These are phyloP conservation scores for Funneliformis mosseae DNA, from an alignment of 192 early-diverging fungal species.

Conservation along the genomic window DNA sequence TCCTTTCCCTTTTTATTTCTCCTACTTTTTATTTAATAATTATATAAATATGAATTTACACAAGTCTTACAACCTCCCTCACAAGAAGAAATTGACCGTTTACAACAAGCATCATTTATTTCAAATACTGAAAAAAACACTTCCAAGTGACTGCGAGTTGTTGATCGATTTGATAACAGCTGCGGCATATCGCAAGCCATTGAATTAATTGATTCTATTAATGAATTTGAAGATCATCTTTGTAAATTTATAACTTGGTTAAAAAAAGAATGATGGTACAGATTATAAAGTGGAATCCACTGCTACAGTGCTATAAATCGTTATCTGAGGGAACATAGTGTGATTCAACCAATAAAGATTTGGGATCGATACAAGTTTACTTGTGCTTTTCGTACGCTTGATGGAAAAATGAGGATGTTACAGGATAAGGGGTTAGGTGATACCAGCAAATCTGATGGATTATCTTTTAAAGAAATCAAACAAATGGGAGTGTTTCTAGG, in stretches of 20 bases:
- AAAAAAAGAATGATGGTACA: neutral
- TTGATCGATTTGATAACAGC: neutral
- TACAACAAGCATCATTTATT: neutral
- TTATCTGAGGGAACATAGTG: neutral
- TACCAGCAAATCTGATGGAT: neutral
- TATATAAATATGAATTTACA: too few species aligned
- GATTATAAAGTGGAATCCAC: too few species aligned
- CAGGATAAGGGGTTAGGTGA: neutral
- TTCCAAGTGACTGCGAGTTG: neutral
- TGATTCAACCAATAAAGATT: neutral
- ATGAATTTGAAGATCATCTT: neutral
- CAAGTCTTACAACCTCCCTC: too few species aligned
- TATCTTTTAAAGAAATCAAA: neutral
- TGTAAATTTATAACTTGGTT: conserved; percentile 4
- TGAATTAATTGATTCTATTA: neutral
- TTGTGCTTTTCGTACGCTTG: neutral
- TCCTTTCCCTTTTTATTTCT: too few species aligned
- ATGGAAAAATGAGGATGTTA: neutral
- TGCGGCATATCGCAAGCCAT: neutral
- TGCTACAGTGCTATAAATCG: neutral
- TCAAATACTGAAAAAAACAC: neutral
- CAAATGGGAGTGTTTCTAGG: too few species aligned
- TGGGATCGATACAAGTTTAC: neutral
- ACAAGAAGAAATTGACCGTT: too few species aligned
- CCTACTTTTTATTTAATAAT: too few species aligned